Evolutionary conservation across 805 yeast species (phyloP).

Genomic region (Pichia californica): DNA sequence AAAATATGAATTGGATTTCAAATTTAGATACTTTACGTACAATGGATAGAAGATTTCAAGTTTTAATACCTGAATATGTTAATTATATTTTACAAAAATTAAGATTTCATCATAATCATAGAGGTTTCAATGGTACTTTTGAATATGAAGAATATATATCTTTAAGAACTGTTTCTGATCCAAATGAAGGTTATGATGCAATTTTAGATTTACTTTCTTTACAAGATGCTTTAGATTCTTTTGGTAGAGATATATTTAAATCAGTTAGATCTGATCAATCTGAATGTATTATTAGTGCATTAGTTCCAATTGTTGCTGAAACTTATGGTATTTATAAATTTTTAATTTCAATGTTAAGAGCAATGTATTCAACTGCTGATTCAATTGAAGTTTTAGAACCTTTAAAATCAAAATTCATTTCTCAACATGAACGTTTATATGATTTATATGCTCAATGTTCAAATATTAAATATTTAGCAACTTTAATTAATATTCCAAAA

Average conservation of each 20-base stretch:
- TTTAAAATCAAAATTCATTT: constrained; percentile 59
- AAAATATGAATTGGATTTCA: constrained; percentile 71
- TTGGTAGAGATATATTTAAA: constrained; percentile 67
- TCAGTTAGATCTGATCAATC: constrained; percentile 46
- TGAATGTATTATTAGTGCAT: constrained; percentile 78
- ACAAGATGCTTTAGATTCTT: constrained; percentile 77
- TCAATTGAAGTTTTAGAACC: constrained; percentile 74
- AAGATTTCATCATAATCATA: constrained; percentile 75
- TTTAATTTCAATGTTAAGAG: constrained; percentile 83
- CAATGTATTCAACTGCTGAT: constrained; percentile 67
- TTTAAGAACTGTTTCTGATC: constrained; percentile 79
- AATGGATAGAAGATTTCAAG: constrained; percentile 51
- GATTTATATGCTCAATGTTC: constrained; percentile 90
- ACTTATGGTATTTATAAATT: constrained; percentile 90
- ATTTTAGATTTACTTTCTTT: constrained; percentile 77
- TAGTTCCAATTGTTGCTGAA: constrained; percentile 87
- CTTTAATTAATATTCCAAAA: constrained; percentile 75
- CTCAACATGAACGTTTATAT: constrained; percentile 63
- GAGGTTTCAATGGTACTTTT: constrained; percentile 90
- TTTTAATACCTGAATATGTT: constrained; percentile 72
- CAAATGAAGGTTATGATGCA: constrained; percentile 92
- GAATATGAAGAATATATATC: constrained; percentile 95
- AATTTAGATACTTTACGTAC: constrained; percentile 55
- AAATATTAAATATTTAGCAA: constrained; percentile 70
- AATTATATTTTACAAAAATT: constrained; percentile 64